phyloP scores from a whole-genome alignment of 2,329 filamentous ascomycete species.

The Stromatinia cepivora region DNA sequence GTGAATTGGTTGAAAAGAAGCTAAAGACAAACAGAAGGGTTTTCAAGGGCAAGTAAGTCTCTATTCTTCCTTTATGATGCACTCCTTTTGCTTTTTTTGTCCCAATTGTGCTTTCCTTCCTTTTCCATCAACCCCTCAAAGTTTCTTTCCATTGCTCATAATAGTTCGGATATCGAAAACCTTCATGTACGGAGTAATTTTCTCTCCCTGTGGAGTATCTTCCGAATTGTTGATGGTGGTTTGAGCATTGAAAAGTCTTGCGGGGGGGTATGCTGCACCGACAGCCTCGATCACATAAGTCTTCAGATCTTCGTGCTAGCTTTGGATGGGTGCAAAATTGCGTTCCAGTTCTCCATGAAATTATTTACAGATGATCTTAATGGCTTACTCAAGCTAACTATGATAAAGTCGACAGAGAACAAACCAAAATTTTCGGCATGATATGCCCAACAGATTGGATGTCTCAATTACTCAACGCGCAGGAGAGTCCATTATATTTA shows the following conservation, averaged over 20 bases:
- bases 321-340: neutral
- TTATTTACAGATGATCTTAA: neutral
- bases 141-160: neutral
- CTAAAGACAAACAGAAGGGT: neutral
- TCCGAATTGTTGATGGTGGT: neutral
- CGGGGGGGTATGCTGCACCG: neutral
- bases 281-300: neutral
- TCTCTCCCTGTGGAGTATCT: neutral
- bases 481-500: neutral
- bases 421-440: neutral
- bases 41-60: conserved; percentile 7
- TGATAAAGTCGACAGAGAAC: conserved; percentile 5
- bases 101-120: neutral
- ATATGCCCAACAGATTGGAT: neutral
- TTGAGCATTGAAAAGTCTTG: neutral
- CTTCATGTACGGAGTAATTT: neutral
- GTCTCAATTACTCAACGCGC: neutral
- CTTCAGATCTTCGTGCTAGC: neutral
- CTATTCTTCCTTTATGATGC: neutral
- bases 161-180: neutral
- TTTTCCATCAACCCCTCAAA: neutral
- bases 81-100: neutral
- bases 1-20: neutral
- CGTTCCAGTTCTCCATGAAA: neutral
- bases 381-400: neutral